These are phyloP conservation scores for Piper longum DNA, from an alignment of 164 flowering plant species.

Conservation along the genomic window DNA sequence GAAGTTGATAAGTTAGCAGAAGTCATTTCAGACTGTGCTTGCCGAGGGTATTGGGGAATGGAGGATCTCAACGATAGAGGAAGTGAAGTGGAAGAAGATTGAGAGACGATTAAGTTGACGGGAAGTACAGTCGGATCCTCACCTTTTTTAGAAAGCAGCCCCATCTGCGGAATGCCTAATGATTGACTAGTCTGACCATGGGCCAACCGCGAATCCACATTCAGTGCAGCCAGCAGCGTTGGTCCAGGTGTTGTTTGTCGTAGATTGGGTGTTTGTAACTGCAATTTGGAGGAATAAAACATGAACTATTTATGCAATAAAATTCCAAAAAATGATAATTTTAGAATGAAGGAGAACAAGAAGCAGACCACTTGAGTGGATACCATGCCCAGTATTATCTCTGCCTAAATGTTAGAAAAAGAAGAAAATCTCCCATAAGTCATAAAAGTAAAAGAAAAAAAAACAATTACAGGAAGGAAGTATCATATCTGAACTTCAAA, in stretches of 20 bases:
- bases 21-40: conserved; percentile 20
- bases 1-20: conserved; percentile 30
- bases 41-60: conserved; percentile 31
- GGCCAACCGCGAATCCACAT: conserved; percentile 22
- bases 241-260: conserved; percentile 37
- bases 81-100: conserved; percentile 19
- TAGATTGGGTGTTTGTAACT: conserved; percentile 69
- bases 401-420: conserved; percentile 21
- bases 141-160: conserved; percentile 25
- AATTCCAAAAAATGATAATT: not conserved
- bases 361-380: conserved; percentile 66
- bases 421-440: not conserved
- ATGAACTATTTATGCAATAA: not conserved
- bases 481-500: no score
- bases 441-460: not conserved
- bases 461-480: not conserved
- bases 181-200: conserved; percentile 30
- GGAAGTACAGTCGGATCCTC: conserved; percentile 17
- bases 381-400: conserved; percentile 81
- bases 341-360: not conserved
- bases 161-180: conserved; percentile 29
- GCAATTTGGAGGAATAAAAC: conserved; percentile 18
- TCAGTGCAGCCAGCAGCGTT: conserved; percentile 18
- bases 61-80: conserved; percentile 26
- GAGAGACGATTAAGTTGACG: conserved; percentile 13